A percentile compares a stretch with the other conserved stretches of the same genome.
Conservation (phyloP, 208 protist genomes). For the Trypanosoma vivax region DNA sequence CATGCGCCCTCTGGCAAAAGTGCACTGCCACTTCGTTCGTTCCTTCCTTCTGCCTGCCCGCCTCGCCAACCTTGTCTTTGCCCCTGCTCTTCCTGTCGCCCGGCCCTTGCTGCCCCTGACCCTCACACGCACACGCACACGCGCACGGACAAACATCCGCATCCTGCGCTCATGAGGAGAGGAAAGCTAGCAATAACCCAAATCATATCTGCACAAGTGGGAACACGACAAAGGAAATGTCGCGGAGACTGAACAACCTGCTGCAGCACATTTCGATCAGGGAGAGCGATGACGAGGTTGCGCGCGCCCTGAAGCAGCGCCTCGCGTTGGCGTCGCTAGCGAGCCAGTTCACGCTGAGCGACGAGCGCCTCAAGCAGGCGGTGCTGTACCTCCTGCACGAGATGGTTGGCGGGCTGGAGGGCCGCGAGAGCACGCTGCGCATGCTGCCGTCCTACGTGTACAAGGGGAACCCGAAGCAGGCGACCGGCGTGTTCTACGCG, state of each 20-base stretch:
- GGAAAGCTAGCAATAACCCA: not conserved
- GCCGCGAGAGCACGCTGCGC: slow-evolving; percentile 57
- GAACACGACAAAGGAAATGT: no score
- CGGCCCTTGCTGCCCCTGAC: no score
- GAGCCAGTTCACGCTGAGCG: slow-evolving; percentile 55
- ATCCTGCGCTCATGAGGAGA: no score
- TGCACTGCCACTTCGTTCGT: not conserved
- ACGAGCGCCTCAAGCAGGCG: slow-evolving; percentile 56
- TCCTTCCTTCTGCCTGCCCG: not conserved
- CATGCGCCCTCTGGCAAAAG: no score
- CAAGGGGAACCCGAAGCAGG: slow-evolving; percentile 39
- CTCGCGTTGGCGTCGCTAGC: slow-evolving; percentile 63
- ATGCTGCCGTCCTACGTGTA: slow-evolving; percentile 87
- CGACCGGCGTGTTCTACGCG: slow-evolving; percentile 77
- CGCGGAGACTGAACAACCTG: slow-evolving; percentile 63
- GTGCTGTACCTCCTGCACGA: slow-evolving; percentile 74
- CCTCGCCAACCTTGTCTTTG: no score
- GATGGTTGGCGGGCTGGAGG: slow-evolving; percentile 79
- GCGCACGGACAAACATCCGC: no score
- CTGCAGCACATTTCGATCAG: slow-evolving; percentile 68
- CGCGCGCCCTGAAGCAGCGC: slow-evolving; percentile 67
- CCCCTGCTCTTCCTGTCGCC: no score
- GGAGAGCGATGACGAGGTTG: slow-evolving; percentile 46
- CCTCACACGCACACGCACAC: no score
- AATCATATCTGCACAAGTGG: not conserved